phyloP scores from a whole-genome alignment of 768 basidiomycete species.

The Tricholomella constricta region DNA sequence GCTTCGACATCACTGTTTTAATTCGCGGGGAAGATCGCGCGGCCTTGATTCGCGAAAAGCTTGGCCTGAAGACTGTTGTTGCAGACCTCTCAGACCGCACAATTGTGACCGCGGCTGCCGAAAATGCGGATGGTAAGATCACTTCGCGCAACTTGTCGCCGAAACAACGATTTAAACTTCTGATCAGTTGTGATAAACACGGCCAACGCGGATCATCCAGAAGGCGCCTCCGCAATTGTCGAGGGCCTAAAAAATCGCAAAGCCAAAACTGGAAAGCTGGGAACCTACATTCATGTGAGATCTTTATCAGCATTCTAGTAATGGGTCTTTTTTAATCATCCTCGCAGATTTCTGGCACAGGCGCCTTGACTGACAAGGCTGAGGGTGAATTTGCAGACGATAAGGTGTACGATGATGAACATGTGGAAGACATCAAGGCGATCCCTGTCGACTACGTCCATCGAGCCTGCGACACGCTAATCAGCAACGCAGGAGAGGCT shows the following conservation, averaged over 20 bases:
- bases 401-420: conserved; percentile 18
- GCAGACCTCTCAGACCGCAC: conserved; percentile 11
- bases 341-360: conserved; percentile 13
- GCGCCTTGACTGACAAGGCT: conserved; percentile 13
- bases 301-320: neutral
- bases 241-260: conserved; percentile 17
- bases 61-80: conserved; percentile 17
- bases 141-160: neutral
- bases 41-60: conserved; percentile 9
- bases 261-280: conserved; percentile 11
- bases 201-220: conserved; percentile 17
- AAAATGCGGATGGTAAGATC: conserved; percentile 15
- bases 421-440: conserved; percentile 17
- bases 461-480: conserved; percentile 11
- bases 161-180: neutral
- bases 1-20: conserved; percentile 15
- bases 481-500: conserved; percentile 15
- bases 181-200: conserved; percentile 13
- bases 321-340: neutral
- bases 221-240: conserved; percentile 12
- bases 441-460: conserved; percentile 18
- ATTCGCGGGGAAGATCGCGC: conserved; percentile 19
- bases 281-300: conserved; percentile 15
- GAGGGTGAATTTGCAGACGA: conserved; percentile 14
- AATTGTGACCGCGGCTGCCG: conserved; percentile 13